phyloP scores from a whole-genome alignment of 2,329 filamentous ascomycete species.

The Hymenoscyphus linearis region DNA sequence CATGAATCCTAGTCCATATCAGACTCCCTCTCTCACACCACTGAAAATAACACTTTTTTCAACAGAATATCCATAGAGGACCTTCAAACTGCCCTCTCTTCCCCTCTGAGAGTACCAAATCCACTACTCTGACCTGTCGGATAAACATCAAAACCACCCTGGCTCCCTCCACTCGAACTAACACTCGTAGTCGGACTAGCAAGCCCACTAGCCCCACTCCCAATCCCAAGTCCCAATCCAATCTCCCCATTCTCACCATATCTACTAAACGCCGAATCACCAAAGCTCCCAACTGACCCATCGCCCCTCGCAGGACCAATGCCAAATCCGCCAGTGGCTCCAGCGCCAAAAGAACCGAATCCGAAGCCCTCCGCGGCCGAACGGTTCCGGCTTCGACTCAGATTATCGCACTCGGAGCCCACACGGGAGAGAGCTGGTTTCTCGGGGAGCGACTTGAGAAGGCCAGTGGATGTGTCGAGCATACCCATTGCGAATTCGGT shows the following conservation, averaged over 20 bases:
- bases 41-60: not conserved
- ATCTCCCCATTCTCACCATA: slow-evolving; percentile 15
- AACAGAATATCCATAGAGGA: not conserved
- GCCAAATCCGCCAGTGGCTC: slow-evolving; percentile 19
- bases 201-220: slow-evolving; percentile 22
- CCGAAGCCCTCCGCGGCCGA: slow-evolving; percentile 20
- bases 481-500: slow-evolving; percentile 73
- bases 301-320: slow-evolving; percentile 25
- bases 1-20: not conserved
- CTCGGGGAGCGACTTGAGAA: slow-evolving; percentile 64
- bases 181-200: slow-evolving; percentile 32
- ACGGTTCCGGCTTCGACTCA: slow-evolving; percentile 18
- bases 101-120: not conserved
- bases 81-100: slow-evolving; percentile 1
- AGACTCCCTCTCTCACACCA: not conserved
- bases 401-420: slow-evolving; percentile 29
- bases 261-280: slow-evolving; percentile 10
- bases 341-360: slow-evolving; percentile 17
- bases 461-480: slow-evolving; percentile 64
- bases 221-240: slow-evolving; percentile 10
- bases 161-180: slow-evolving; percentile 24
- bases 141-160: slow-evolving; percentile 16
- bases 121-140: slow-evolving; percentile 8
- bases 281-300: slow-evolving; percentile 19
- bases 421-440: slow-evolving; percentile 61